Conservation (phyloP, 1,139 yeast genomes). For the Trichomonascaceae sp. region DNA sequence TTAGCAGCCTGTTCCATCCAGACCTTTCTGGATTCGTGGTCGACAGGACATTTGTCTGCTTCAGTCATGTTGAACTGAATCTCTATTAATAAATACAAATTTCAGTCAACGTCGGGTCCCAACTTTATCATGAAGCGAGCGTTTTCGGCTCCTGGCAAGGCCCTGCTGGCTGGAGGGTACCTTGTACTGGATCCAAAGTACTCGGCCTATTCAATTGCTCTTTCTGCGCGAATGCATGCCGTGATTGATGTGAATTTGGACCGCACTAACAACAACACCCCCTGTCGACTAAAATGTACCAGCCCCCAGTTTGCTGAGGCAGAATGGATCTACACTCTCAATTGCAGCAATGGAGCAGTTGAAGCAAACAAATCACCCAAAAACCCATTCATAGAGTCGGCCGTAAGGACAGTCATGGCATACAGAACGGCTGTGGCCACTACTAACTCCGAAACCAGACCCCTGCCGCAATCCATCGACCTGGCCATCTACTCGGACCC, state of each 20-base stretch:
- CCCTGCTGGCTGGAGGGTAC: slow-evolving; percentile 88
- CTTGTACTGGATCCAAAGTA: slow-evolving; percentile 70
- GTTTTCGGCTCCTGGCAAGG: slow-evolving; percentile 93
- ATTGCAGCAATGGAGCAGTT: neutral
- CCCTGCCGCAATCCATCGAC: slow-evolving; percentile 19
- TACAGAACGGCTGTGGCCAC: slow-evolving; percentile 31
- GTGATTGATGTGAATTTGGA: slow-evolving; percentile 27
- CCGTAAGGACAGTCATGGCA: slow-evolving; percentile 41
- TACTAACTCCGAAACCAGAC: slow-evolving; percentile 1
- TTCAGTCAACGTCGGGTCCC: too few relatives aligned
- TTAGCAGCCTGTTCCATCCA: slow-evolving; percentile 12
- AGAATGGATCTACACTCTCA: slow-evolving; percentile 43
- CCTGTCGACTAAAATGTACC: slow-evolving; percentile 3
- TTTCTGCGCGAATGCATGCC: slow-evolving; percentile 85
- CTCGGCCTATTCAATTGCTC: slow-evolving; percentile 70
- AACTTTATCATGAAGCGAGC: slow-evolving; percentile 14
- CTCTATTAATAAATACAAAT: too few relatives aligned
- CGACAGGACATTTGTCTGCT: slow-evolving; percentile 23
- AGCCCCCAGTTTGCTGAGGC: slow-evolving; percentile 76
- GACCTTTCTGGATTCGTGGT: slow-evolving; percentile 19
- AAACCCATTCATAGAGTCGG: slow-evolving; percentile 71
- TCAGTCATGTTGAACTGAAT: too few relatives aligned
- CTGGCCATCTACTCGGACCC: slow-evolving; percentile 73
- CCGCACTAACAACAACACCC: neutral
- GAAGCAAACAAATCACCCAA: slow-evolving; percentile 7